phyloP scores from a whole-genome alignment of 805 yeast genomes.

The Ogataea allantospora region DNA sequence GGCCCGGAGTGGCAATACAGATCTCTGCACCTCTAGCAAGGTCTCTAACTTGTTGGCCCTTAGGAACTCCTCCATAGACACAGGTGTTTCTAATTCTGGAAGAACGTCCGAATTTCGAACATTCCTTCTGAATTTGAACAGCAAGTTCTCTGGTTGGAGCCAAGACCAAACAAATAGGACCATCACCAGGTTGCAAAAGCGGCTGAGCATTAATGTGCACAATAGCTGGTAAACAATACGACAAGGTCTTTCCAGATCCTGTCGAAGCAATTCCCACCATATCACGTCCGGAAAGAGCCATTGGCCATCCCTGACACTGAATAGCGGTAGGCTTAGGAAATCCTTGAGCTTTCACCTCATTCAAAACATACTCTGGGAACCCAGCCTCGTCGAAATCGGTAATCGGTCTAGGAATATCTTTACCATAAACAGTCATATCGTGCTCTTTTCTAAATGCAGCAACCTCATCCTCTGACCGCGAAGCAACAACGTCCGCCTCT shows the following conservation, averaged over 20 bases:
- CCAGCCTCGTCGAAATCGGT: slow-evolving; percentile 95
- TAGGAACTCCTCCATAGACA: slow-evolving; percentile 99
- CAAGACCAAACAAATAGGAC: slow-evolving; percentile 91
- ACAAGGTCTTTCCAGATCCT: slow-evolving; percentile 97
- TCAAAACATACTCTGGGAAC: slow-evolving; percentile 90
- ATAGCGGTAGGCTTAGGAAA: slow-evolving; percentile 93
- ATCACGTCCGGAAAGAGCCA: slow-evolving; percentile 98
- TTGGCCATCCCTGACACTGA: slow-evolving; percentile 99
- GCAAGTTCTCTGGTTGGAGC: slow-evolving; percentile 99
- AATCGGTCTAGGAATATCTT: slow-evolving; percentile 91
- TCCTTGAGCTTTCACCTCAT: slow-evolving; percentile 87
- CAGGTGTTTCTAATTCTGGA: slow-evolving; percentile 95
- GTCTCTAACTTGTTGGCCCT: slow-evolving; percentile 96
- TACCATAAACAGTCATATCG: slow-evolving; percentile 84
- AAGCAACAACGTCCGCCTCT: slow-evolving; percentile 77
- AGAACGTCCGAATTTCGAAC: slow-evolving; percentile 88
- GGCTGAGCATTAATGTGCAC: slow-evolving; percentile 99
- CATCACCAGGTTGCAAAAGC: slow-evolving; percentile 87
- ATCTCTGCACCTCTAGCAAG: slow-evolving; percentile 94
- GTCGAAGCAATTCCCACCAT: slow-evolving; percentile 99
- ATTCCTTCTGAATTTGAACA: slow-evolving; percentile 94
- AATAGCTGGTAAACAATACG: slow-evolving; percentile 95
- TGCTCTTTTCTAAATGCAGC: slow-evolving; percentile 71
- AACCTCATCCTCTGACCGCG: slow-evolving; percentile 73
- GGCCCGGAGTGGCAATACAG: slow-evolving; percentile 97